Evolutionary conservation across 2,329 filamentous ascomycete genomes (phyloP), one percentile per base, ranked within the genome.

Genomic region (Colletotrichum falcatum): DNA sequence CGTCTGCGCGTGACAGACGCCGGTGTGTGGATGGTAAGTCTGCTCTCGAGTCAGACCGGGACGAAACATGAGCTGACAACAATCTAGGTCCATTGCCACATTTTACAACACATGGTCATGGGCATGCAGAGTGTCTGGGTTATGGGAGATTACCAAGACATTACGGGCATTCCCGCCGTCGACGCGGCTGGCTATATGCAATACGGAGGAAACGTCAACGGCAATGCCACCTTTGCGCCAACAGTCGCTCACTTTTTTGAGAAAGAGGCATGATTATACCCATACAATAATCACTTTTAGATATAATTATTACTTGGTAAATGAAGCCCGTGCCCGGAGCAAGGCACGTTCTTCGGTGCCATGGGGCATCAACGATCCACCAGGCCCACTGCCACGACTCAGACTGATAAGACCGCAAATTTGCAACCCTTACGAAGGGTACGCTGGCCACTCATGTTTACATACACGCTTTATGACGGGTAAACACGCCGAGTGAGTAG

Each of bases 21-120:
- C 0, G 89, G 88, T 0, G 87, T 87, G 3, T 90, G 87, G 87
- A 87, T 90, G 86, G 68, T 60, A 37, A 54, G 68, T 35, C 8
- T 44, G 42, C 8, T 18, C 9, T 55, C 18, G 7, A 5, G 39
- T 8, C 46, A 51, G n/a, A 7, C 18, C 1, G 46, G 11, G 39
- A 16, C 35, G 20, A 26, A 4, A 26, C 48, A 44, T 23, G 20
- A 42, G 53, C 46, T 71, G n/a, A 67, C 28, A 14, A 49, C 8
- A 12, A 3, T 49, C 16, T 49, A 71, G 68, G 80, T 90, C 72
- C 88, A 90, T 76, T 90, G 88, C 72, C 88, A 90, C 75, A 84
- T 87, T 20, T 72, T 87, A 60, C 84, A 85, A 64, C 88, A 90
- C 75, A 87, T 88, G 83, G 78, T 87, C 23, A 89, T 89, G 87